Conservation (phyloP, 148 eudicot species). For the Spergularia bocconei region DNA sequence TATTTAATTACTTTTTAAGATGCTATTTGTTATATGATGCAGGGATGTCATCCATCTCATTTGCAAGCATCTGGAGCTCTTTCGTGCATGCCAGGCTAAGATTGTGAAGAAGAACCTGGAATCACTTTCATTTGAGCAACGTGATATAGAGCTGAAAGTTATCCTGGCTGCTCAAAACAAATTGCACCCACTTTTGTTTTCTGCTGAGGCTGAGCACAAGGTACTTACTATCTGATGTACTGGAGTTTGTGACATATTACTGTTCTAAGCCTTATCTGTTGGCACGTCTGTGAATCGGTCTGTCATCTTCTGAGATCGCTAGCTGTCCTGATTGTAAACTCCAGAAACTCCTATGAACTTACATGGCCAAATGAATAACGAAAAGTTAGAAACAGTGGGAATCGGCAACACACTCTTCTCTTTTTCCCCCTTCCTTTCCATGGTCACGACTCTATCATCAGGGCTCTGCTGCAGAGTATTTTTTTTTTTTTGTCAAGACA, state of each 20-base stretch:
- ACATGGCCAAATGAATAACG: not conserved
- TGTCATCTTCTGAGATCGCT: not conserved
- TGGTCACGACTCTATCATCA: conserved; percentile 1
- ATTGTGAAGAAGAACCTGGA: conserved; percentile 50
- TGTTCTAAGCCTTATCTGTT: not conserved
- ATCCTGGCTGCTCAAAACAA: conserved; percentile 71
- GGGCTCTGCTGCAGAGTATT: not conserved
- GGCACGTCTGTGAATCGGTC: not conserved
- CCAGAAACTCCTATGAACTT: not conserved
- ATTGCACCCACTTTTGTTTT: conserved; percentile 87
- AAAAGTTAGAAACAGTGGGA: not conserved
- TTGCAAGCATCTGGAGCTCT: conserved; percentile 76
- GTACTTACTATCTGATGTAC: conserved; percentile 30
- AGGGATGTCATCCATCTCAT: conserved; percentile 78
- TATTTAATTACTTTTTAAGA: not conserved
- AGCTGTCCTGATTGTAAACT: not conserved
- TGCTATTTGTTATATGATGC: conserved; percentile 30
- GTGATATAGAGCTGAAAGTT: conserved; percentile 61
- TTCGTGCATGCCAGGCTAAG: conserved; percentile 72
- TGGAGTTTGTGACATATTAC: not conserved
- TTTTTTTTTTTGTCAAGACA: not conserved
- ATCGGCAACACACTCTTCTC: not conserved
- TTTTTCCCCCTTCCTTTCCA: not conserved
- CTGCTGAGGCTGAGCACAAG: conserved; percentile 94
- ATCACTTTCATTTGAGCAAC: conserved; percentile 56